Conservation (phyloP, 345 rosid species). For the Trapa bicornis region DNA sequence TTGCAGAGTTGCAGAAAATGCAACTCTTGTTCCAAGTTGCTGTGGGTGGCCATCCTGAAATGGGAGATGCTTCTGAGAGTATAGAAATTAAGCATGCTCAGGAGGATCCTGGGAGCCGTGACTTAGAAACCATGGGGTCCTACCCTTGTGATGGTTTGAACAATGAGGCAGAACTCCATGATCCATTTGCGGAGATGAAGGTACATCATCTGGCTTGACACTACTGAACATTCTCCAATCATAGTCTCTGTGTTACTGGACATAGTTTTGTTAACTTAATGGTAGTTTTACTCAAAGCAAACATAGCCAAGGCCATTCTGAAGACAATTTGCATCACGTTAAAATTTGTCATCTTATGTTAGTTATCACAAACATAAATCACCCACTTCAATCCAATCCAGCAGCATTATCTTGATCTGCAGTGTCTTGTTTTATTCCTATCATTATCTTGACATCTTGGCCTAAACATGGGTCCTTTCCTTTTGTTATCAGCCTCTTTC, state of each 20-base stretch:
- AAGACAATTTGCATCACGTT: no score
- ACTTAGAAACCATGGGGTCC: constrained; percentile 7
- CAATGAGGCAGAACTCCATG: constrained; percentile 12
- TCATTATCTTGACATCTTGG: not conserved
- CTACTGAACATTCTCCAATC: not conserved
- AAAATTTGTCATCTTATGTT: no score
- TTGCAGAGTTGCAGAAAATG: constrained; percentile 12
- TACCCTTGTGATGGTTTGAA: constrained; percentile 17
- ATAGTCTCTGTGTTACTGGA: not conserved
- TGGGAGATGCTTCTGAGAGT: constrained; percentile 22
- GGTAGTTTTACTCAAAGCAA: no score
- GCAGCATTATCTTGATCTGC: no score
- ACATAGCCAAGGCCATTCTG: no score
- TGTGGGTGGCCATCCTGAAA: constrained; percentile 18
- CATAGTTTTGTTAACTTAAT: no score
- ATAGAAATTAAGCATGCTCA: constrained; percentile 13
- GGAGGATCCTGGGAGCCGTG: not conserved
- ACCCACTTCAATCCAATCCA: no score
- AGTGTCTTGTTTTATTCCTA: no score
- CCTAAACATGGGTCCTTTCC: not conserved
- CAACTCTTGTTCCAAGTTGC: constrained; percentile 16
- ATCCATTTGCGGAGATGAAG: constrained; percentile 13
- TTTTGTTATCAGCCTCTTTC: constrained; percentile 31
- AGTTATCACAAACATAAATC: no score
- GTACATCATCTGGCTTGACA: constrained; percentile 4